Evolutionary conservation across 352 stramenopile species (phyloP), one percentile per base, ranked within the genome.

Genomic region (Globisporangium radiosum): DNA sequence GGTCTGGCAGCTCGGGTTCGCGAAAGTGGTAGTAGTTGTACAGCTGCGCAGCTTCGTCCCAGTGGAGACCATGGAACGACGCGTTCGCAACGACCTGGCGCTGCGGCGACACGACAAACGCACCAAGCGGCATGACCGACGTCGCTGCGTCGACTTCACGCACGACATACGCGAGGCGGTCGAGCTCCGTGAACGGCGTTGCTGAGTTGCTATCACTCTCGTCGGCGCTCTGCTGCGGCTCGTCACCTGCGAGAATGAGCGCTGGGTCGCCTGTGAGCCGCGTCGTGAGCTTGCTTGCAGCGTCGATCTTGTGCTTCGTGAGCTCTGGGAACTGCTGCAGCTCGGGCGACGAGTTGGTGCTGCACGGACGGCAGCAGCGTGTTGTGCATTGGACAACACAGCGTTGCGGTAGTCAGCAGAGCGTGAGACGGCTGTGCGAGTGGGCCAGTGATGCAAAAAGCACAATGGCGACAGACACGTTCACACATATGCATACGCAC

Each of bases 21-120:
- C 79, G 76, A 25, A 91, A 86, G 64, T 92, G 83, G 59, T 88
- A 89, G 66, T 88, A 92, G 65, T 81, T 91, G 70, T 75, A 76
- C 39, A 90, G 68, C 60, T 88, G 78, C 14, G 65, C 47, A 1
- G 77, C 70, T 42, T 87, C 73, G 8, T 91, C 78, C 69, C 74
- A 87, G 39, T 74, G 69, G 47, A 92, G 74, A 0, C 83, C 83
- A 51, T 79, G 77, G 53, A 92, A 92, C 6, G 71, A 80, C 10
- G 73, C 64, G 48, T 92, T 92, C 39, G 68, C 57, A 37, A 91
- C 69, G 44, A 92, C 68, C 39, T 90, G 76, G 11, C 82, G 83
- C 66, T 76, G 72, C 2, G 83, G 78, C 7, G 83, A 88, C 9
- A 92, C 80, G 5, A 92, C 73, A 54, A 73, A 89, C 4, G 83